These are phyloP conservation scores for Claviceps sp. DNA, from an alignment of 2,329 filamentous ascomycete genomes.

Conservation along the genomic window DNA sequence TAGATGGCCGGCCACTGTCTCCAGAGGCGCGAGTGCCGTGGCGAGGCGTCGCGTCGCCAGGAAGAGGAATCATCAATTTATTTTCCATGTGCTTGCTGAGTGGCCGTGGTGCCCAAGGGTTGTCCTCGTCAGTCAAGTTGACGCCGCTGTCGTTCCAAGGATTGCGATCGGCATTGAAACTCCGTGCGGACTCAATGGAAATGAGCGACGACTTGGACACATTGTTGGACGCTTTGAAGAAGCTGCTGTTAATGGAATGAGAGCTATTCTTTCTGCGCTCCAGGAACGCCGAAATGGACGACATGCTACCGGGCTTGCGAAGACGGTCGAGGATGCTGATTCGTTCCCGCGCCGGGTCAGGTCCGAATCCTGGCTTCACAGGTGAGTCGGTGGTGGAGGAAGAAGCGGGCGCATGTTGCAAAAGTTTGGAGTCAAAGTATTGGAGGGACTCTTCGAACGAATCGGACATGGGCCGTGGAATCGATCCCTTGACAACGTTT, in stretches of 20 bases:
- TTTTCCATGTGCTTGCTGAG: slow-evolving; percentile 52
- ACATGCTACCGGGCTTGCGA: slow-evolving; percentile 88
- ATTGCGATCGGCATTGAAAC: slow-evolving; percentile 81
- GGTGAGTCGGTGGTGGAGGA: slow-evolving; percentile 76
- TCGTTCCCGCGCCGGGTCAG: slow-evolving; percentile 66
- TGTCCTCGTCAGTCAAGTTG: slow-evolving; percentile 82
- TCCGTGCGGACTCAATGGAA: slow-evolving; percentile 89
- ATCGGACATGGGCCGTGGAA: slow-evolving; percentile 95
- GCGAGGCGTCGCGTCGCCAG: slow-evolving; percentile 72
- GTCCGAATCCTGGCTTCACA: slow-evolving; percentile 70
- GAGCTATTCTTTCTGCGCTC: slow-evolving; percentile 90
- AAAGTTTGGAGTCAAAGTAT: slow-evolving; percentile 91
- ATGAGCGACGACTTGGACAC: slow-evolving; percentile 92
- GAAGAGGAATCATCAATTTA: slow-evolving; percentile 51
- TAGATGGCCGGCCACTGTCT: slow-evolving; percentile 84
- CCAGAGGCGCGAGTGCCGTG: slow-evolving; percentile 74
- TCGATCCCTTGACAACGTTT: slow-evolving; percentile 79
- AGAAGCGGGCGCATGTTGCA: slow-evolving; percentile 78
- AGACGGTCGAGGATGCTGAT: slow-evolving; percentile 83
- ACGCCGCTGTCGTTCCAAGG: slow-evolving; percentile 97
- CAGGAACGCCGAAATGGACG: slow-evolving; percentile 89
- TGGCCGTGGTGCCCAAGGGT: slow-evolving; percentile 48
- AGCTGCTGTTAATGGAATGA: slow-evolving; percentile 64
- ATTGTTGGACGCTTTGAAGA: slow-evolving; percentile 88
- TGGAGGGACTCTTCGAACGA: slow-evolving; percentile 95